These are phyloP conservation scores for sunflower (Helianthus annuus) DNA, from an alignment of 129 eudicot genomes.

Conservation along the genomic window DNA sequence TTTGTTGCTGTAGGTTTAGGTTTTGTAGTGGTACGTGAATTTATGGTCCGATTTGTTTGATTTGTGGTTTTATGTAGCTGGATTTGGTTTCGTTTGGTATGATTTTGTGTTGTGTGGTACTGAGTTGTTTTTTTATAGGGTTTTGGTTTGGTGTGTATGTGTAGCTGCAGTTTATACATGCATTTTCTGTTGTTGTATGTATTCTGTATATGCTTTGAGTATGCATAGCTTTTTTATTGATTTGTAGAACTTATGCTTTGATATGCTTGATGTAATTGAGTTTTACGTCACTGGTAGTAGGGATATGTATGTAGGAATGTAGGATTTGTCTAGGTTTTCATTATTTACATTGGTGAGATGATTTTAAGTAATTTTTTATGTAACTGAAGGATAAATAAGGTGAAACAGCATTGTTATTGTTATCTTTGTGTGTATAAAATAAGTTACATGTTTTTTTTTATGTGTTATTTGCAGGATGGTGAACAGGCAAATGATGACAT, in stretches of 20 bases:
- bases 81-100: constrained; percentile 14
- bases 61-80: constrained; percentile 8
- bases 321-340: not conserved
- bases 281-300: not conserved
- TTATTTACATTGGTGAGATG: not conserved
- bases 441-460: not conserved
- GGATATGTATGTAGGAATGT: not conserved
- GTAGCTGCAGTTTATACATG: not conserved
- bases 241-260: not conserved
- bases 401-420: not conserved
- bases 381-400: not conserved
- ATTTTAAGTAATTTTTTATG: not conserved
- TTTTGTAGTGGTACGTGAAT: not conserved
- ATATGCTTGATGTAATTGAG: not conserved
- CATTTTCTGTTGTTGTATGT: not conserved
- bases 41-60: constrained; percentile 13
- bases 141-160: constrained; percentile 7
- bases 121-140: constrained; percentile 15
- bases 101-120: constrained; percentile 6
- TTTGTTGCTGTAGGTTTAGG: constrained; percentile 17
- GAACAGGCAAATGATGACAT: constrained; percentile 49
- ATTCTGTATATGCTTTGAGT: not conserved
- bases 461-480: constrained; percentile 50
- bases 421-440: not conserved
- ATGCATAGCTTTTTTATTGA: not conserved